These are phyloP conservation scores for Alternaria novae-zelandiae DNA, from an alignment of 2,329 filamentous ascomycete genomes.

Conservation along the genomic window DNA sequence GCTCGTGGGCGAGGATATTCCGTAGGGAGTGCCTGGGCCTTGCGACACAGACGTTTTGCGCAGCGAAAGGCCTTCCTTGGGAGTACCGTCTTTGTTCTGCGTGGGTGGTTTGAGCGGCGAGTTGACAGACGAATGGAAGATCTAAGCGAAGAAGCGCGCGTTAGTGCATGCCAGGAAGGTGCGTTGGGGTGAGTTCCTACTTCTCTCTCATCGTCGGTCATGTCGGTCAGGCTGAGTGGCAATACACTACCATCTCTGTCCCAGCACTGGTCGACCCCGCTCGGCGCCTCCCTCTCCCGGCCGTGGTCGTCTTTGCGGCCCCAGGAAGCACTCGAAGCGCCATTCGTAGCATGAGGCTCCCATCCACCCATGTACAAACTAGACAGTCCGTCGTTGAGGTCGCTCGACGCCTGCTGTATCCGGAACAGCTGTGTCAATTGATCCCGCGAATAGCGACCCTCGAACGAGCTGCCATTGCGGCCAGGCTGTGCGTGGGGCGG, in stretches of 20 bases:
- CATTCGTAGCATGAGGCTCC: conserved; percentile 77
- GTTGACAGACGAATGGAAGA: conserved; percentile 87
- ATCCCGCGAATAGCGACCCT: conserved; percentile 76
- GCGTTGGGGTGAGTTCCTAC: conserved; percentile 50
- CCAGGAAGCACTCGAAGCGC: conserved; percentile 67
- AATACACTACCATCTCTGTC: conserved; percentile 72
- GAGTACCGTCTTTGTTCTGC: conserved; percentile 69
- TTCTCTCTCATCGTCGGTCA: conserved; percentile 72
- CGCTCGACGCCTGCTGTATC: conserved; percentile 60
- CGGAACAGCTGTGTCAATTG: conserved; percentile 78
- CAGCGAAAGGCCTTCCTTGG: conserved; percentile 64
- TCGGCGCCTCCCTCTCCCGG: conserved; percentile 73
- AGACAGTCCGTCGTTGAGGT: conserved; percentile 66
- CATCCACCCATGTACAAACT: conserved; percentile 76
- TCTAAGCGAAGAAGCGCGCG: conserved; percentile 55
- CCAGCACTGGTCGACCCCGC: conserved; percentile 94
- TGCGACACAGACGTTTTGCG: conserved; percentile 87
- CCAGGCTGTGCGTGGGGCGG: conserved; percentile 65
- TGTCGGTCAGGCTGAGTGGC: conserved; percentile 75
- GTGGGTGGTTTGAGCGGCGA: conserved; percentile 87
- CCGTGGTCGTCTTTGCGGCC: conserved; percentile 74
- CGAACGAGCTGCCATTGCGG: conserved; percentile 62
- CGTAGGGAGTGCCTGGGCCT: conserved; percentile 68
- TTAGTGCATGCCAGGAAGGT: conserved; percentile 17
- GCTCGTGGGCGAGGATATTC: conserved; percentile 74